Evolutionary conservation across 257 asterid species (phyloP).

Genomic region (Striga asiatica): DNA sequence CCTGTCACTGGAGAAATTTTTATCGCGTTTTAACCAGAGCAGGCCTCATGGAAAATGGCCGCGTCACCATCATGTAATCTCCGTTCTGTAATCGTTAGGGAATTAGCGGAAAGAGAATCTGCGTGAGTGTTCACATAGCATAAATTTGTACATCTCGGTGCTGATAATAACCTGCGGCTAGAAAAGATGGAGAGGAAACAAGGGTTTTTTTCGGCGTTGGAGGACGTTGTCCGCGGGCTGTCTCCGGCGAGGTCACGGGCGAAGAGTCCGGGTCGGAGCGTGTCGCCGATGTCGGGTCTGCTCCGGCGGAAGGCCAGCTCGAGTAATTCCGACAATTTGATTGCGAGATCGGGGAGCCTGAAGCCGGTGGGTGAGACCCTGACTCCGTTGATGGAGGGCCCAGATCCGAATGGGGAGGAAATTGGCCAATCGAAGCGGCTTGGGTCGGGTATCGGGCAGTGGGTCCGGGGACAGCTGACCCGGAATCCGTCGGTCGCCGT

Average conservation of each 20-base stretch:
- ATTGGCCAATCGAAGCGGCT: conserved; percentile 38
- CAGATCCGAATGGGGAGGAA: conserved; percentile 54
- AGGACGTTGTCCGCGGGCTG: conserved; percentile 63
- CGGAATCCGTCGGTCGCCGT: conserved; percentile 39
- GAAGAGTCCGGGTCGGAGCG: conserved; percentile 42
- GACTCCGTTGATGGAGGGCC: conserved; percentile 72
- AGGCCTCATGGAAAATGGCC: too few species aligned
- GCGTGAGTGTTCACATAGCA: too few species aligned
- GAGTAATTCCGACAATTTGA: conserved; percentile 22
- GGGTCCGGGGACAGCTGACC: conserved; percentile 50
- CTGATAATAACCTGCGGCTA: too few species aligned
- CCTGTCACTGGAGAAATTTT: too few species aligned
- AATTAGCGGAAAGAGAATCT: too few species aligned
- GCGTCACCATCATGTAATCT: too few species aligned
- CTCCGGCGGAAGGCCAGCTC: conserved; percentile 32
- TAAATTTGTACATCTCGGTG: not conserved
- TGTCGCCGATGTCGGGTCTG: conserved; percentile 46
- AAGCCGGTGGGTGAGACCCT: conserved; percentile 40
- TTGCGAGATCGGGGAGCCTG: conserved; percentile 50
- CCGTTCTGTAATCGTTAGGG: too few species aligned
- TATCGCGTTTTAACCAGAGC: too few species aligned
- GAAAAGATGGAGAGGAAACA: conserved; percentile 60
- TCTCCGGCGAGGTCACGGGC: conserved; percentile 64
- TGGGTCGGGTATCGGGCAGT: conserved; percentile 46
- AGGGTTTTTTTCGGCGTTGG: conserved; percentile 74